Conservation (phyloP, 2,329 filamentous ascomycete genomes). For the Cercospora citrullina region DNA sequence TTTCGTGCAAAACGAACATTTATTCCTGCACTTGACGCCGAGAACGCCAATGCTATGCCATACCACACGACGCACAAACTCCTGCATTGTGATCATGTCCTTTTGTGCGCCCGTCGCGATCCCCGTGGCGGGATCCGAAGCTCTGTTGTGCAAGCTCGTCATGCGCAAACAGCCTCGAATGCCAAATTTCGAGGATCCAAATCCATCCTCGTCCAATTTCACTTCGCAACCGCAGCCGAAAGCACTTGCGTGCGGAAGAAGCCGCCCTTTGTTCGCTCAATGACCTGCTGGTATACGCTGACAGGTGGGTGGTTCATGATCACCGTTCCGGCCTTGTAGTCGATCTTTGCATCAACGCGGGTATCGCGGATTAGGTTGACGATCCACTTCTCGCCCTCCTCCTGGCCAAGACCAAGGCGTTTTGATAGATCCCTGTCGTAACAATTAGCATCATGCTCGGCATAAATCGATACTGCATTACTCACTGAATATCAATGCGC, state of each 20-base stretch:
- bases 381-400: conserved; percentile 99
- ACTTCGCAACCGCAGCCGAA: conserved; percentile 58
- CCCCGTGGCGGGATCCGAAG: not conserved
- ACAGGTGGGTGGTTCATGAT: conserved; percentile 99
- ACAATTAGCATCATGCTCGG: conserved; percentile 23
- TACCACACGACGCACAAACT: conserved; percentile 18
- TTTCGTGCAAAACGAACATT: conserved; percentile 2
- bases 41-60: conserved; percentile 32
- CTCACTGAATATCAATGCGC: conserved; percentile 84
- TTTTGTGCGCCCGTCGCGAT: conserved; percentile 5
- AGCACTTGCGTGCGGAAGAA: conserved; percentile 98
- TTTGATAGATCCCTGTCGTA: conserved; percentile 73
- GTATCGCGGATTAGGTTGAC: conserved; percentile 99
- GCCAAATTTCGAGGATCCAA: not conserved
- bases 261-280: conserved; percentile 96
- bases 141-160: not conserved
- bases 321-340: conserved; percentile 97
- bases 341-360: conserved; percentile 96
- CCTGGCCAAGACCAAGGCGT: conserved; percentile 84
- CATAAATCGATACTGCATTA: conserved; percentile 36
- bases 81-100: not conserved
- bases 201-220: conserved; percentile 10
- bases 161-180: not conserved
- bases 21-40: conserved; percentile 21
- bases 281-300: conserved; percentile 98